These are phyloP conservation scores for Boletus rubroflammeus DNA, from an alignment of 768 basidiomycete genomes.

Conservation along the genomic window DNA sequence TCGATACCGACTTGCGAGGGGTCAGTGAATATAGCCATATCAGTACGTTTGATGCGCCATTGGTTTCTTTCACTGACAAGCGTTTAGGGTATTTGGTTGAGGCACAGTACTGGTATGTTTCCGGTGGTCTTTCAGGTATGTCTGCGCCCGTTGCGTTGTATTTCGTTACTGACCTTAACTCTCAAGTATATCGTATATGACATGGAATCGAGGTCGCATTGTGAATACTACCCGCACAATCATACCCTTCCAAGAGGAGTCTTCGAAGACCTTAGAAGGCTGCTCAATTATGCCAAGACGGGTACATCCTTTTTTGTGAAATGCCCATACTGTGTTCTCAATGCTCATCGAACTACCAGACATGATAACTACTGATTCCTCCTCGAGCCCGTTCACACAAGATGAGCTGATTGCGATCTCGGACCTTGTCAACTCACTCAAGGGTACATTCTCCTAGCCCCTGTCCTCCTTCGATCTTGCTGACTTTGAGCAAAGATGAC, in stretches of 20 bases:
- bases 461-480: no score
- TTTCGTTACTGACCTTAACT: not conserved
- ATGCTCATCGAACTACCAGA: not conserved
- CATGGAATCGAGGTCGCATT: not conserved
- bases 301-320: not conserved
- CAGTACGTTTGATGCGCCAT: not conserved
- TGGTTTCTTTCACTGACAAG: not conserved
- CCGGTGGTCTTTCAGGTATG: not conserved
- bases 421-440: no score
- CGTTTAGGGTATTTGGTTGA: slow-evolving; percentile 8
- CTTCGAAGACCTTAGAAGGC: slow-evolving; percentile 11
- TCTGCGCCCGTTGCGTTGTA: not conserved
- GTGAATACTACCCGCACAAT: not conserved
- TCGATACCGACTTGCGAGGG: no score
- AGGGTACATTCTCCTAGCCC: no score
- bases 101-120: not conserved
- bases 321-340: not conserved
- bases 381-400: no score
- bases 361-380: not conserved
- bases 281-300: slow-evolving; percentile 13
- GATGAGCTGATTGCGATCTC: no score
- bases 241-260: slow-evolving; percentile 1
- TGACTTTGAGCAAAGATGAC: no score
- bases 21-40: no score
- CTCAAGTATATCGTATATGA: not conserved